Conservation (phyloP, 2,329 filamentous ascomycete species). For the Apiospora sp. region DNA sequence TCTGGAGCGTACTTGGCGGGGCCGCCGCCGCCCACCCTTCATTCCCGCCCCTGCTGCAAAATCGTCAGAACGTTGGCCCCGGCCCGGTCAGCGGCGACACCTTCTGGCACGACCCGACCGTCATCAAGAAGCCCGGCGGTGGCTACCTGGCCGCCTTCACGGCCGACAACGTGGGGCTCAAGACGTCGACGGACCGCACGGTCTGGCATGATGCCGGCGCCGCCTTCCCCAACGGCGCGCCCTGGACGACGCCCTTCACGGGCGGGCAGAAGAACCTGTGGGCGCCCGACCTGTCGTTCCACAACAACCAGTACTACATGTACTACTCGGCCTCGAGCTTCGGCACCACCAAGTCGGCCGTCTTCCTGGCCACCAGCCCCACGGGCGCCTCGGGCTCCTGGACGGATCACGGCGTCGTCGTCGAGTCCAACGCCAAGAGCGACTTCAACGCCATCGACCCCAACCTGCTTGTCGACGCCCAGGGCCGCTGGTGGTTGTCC, state of each 20-base stretch:
- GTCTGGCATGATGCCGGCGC: slow-evolving; percentile 15
- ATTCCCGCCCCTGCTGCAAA: neutral
- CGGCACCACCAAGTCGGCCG: slow-evolving; percentile 19
- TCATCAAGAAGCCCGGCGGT: slow-evolving; percentile 21
- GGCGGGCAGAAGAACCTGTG: slow-evolving; percentile 7
- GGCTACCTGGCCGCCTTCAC: slow-evolving; percentile 20
- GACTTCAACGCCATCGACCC: slow-evolving; percentile 24
- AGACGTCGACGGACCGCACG: slow-evolving; percentile 22
- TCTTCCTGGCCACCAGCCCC: slow-evolving; percentile 23
- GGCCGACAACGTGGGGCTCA: slow-evolving; percentile 12
- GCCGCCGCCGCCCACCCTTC: slow-evolving; percentile 1
- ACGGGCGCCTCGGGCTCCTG: slow-evolving; percentile 15
- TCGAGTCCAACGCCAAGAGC: slow-evolving; percentile 14
- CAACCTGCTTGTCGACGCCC: slow-evolving; percentile 21
- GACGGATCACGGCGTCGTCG: slow-evolving; percentile 20
- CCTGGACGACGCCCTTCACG: slow-evolving; percentile 18
- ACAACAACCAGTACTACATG: slow-evolving; percentile 24
- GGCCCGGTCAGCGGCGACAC: slow-evolving; percentile 17
- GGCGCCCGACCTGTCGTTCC: slow-evolving; percentile 19
- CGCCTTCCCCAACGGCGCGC: slow-evolving; percentile 21
- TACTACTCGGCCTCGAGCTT: slow-evolving; percentile 24
- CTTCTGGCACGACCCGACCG: slow-evolving; percentile 23
- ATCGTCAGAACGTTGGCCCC: slow-evolving; percentile 7
- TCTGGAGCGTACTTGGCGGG: neutral
- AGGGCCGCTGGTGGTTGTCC: slow-evolving; percentile 15